Percentiles rank a stretch among this genome's conserved stretches.
Conservation (phyloP, 2,329 filamentous ascomycete genomes). For the Aspergillus bombycis region DNA sequence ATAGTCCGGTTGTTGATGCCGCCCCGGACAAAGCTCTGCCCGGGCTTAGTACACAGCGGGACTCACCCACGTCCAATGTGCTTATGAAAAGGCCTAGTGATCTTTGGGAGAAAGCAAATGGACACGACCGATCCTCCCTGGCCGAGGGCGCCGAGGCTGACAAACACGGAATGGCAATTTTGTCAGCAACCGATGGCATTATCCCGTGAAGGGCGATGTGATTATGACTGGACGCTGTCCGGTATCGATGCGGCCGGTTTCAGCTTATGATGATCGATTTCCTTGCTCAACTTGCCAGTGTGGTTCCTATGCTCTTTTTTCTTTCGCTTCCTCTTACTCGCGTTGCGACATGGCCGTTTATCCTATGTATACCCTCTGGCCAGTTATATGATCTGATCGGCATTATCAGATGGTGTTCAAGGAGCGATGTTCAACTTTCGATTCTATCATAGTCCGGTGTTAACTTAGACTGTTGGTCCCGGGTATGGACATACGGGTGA, state of each 20-base stretch:
- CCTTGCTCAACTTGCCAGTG: background rate
- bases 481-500: background rate
- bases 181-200: constrained; percentile 24
- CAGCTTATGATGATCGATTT: background rate
- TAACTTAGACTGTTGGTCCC: background rate
- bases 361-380: background rate
- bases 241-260: background rate
- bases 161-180: constrained; percentile 22
- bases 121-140: background rate
- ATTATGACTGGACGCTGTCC: background rate
- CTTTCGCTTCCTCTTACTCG: background rate
- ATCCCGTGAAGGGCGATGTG: constrained; percentile 10
- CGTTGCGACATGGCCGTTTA: background rate
- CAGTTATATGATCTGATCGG: constrained; percentile 3
- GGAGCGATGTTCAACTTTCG: background rate
- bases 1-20: constrained; percentile 35
- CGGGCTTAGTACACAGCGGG: constrained; percentile 10
- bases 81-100: background rate
- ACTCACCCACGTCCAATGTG: background rate
- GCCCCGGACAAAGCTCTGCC: constrained; percentile 17
- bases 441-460: background rate
- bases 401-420: background rate
- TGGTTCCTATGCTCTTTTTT: background rate
- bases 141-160: constrained; percentile 1
- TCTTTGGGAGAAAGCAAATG: background rate